These are phyloP conservation scores for Trichoderma sp. DNA, from an alignment of 2,329 filamentous ascomycete species.

Conservation along the genomic window DNA sequence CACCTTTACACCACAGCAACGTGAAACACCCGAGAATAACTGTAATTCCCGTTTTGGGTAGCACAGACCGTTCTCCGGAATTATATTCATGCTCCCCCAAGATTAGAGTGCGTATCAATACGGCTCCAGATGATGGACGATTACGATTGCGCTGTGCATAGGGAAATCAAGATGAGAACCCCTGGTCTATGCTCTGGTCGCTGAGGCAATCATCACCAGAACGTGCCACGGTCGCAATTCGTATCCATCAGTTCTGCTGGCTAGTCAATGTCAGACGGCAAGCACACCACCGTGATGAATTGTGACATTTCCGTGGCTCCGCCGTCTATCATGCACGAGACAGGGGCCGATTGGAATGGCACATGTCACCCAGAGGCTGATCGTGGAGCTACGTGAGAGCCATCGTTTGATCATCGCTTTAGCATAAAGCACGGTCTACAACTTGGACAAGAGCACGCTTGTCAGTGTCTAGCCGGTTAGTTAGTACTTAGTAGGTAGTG, in stretches of 20 bases:
- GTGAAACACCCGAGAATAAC: neutral
- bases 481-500: neutral
- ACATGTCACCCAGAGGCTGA: slow-evolving; percentile 4
- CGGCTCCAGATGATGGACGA: neutral
- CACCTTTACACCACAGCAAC: neutral
- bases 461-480: neutral
- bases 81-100: neutral
- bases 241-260: neutral
- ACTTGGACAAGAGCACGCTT: neutral
- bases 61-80: neutral
- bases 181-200: slow-evolving; percentile 1
- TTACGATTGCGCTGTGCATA: neutral
- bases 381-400: slow-evolving; percentile 2
- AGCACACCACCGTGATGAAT: neutral
- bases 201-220: neutral
- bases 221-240: neutral
- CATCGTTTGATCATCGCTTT: slow-evolving; percentile 10
- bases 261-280: neutral
- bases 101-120: neutral
- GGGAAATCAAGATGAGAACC: neutral
- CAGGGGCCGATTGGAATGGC: neutral
- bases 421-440: slow-evolving; percentile 9
- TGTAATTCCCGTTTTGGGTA: neutral
- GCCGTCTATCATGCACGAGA: neutral
- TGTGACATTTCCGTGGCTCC: neutral